Evolutionary conservation across 1,284 basidiomycete genomes (phyloP), one percentile per base, ranked within the genome.

Genomic region (Laetiporus sulphureus): DNA sequence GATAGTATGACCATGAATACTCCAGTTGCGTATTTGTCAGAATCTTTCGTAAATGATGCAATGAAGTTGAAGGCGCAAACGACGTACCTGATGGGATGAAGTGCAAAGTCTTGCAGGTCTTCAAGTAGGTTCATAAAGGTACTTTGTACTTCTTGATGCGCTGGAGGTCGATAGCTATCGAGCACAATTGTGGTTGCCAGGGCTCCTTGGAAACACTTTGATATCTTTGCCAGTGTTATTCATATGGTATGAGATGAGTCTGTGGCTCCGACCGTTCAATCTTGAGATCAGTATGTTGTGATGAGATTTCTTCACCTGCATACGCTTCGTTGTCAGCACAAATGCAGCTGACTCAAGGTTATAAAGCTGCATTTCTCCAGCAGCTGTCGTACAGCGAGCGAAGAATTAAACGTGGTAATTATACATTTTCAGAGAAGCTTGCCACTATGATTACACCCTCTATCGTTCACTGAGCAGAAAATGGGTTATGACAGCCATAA

Each of bases 161-260:
- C 57, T 12, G 59, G 41, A 3, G 53, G 45, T 11, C 48, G 42
- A 42, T 57, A 61, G 34, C 47, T 48, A 6, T 44, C 41, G 2
- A 60, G 45, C 11, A 46, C 51, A 6, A 35, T 25, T 41, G 51
- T 53, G 11, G 47, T 22, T 41, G 53, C 53, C 36, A 62, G 56
- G 36, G 52, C 51, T 24, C 58, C 53, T 24, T 60, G 59, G 33
- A 60, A 56, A 48, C 61, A 55, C 32, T 48, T 45, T 7, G 54
- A 29, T 61, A 57, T 44, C 52, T 55, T 24, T 55, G 56, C 52
- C 58, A 62, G 3, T 48, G 47, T 15, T 56, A 53, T 8, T 55
- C 57, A 35, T 59, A 59, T 4, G 36, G 44, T 47, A 55, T 49
- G 39, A 56, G 56, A 2, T 51, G 53, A 15, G 54, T 41, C 16